Base-by-base conservation (phyloP, 345 rosid genomes). In the Citrus australasica region DNA sequence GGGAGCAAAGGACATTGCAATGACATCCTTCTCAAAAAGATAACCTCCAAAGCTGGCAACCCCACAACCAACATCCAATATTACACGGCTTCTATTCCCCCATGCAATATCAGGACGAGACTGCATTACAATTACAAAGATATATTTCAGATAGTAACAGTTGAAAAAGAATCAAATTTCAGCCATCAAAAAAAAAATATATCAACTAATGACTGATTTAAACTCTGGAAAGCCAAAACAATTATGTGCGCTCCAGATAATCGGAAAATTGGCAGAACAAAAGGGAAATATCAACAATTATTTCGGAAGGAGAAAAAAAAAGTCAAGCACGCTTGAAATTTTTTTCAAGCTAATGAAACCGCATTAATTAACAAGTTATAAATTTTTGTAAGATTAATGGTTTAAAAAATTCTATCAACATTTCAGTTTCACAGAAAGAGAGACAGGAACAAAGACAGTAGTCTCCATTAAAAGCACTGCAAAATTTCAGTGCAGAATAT, bases 11-110 rank as follows among this genome's bases (percentile, higher is more conserved):
- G 98, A 92, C 92, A 94, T 89, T 66, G 96, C 73, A 73, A 94
- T 86, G 46, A 90, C 96, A 69, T 91, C 92, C 83, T 91, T 92
- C 48, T 94, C 94, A 48, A 91, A 92, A 46, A 94, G 95, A 86
- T 65, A 94, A 55, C 96, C 98, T 11, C 98, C 98, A 32, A 94
- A 94, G 82, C 98, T 92, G 74, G 97, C 98, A 76, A 92, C 97
- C 42, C 98, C 98, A 71, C 97, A 92, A 73, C 98, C 98, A 30
- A 92, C 97, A 87, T 92, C 98, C 82, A 94, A 81, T 77, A 92
- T 85, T 64, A 92, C 96, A 64, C 94, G 92, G 60, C 85, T 83
- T 70, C 86, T 87, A 64, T 84, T 90, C 65, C 98, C 98, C 97
- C 97, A 94, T 25, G 92, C 85, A 73, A 91, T 88, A 77, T 82